Evolutionary conservation across 345 rosid species (phyloP), one percentile per base, ranked within the genome.

Genomic region (Odontarrhena argentea): DNA sequence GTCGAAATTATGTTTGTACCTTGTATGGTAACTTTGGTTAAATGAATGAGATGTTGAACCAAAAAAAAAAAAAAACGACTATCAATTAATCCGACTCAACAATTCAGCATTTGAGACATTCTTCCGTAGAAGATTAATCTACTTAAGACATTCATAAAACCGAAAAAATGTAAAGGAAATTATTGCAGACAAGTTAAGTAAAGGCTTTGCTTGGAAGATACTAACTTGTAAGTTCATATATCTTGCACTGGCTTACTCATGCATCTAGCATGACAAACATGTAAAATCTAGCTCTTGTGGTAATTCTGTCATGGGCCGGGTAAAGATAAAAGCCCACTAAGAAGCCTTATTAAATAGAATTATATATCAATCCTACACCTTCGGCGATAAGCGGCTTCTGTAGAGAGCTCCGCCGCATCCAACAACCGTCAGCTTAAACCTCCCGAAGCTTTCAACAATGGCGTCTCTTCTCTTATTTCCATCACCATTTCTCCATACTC

Each of bases 381-480:
- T 67, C 63, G 63, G 3, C 18, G 72, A 67, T 25, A 60, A 73
- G 67, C 71, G 6, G 48, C 63, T 18, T 67, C 40, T 13, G 63
- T 46, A 54, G 36, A 54, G 36, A 60, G 68, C 77, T 68, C 69
- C 77, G 77, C 73, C 73, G 59, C 63, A 53, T 60, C 64, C 40
- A 22, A 66, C 36, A 52, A 55, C 57, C 58, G 60, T 57, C 55
- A 18, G 25, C 45, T 48, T 53, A 4, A 64, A 32, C 44, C 12
- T 30, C n/a, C 30, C 9, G 25, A 22, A 74, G 18, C 74, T 68
- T 49, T 63, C 67, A 6, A 14, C 46, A 55, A 82, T 82, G 85
- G 69, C 83, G 41, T 77, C 76, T 59, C 67, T 71, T 41, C 57
- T 78, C 10, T 28, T 74, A 42, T 63, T 75, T 24, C 48, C 80